A percentile compares a stretch with the other conserved stretches of the same genome.
phyloP scores from a whole-genome alignment of 305 asterid genomes.

The Fraxinus angustifolia region DNA sequence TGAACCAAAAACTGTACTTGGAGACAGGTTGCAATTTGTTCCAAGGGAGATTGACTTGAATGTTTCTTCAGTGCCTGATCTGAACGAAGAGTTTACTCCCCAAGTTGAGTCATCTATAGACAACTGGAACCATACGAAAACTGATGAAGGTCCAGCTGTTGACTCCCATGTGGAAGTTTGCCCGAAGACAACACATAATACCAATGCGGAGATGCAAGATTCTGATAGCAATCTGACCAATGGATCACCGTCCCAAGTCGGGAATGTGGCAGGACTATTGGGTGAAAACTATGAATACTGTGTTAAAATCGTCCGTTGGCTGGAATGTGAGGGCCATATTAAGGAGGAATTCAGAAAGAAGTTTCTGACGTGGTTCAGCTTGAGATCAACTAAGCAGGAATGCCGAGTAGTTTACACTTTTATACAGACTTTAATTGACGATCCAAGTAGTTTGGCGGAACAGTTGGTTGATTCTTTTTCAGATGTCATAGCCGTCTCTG shows the following conservation, averaged over 20 bases:
- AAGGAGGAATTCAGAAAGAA: constrained; percentile 69
- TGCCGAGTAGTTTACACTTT: constrained; percentile 84
- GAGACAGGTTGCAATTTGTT: constrained; percentile 31
- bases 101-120: constrained; percentile 65
- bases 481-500: constrained; percentile 45
- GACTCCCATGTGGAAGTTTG: constrained; percentile 44
- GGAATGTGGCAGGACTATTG: constrained; percentile 41
- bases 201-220: constrained; percentile 56
- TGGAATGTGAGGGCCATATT: constrained; percentile 76
- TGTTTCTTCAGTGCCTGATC: constrained; percentile 79
- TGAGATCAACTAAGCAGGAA: constrained; percentile 81
- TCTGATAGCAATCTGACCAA: constrained; percentile 79
- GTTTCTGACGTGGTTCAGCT: constrained; percentile 83
- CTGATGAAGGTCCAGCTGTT: constrained; percentile 47
- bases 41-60: constrained; percentile 75
- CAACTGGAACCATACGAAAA: constrained; percentile 43
- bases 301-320: constrained; percentile 77
- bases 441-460: constrained; percentile 80
- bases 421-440: constrained; percentile 71
- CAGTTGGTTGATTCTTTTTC: constrained; percentile 84
- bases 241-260: constrained; percentile 53
- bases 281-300: constrained; percentile 84
- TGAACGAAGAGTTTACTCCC: constrained; percentile 73
- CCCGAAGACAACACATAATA: constrained; percentile 46
- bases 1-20: constrained; percentile 38